Evolutionary conservation across 31 red algal genomes (phyloP).

Genomic region (Bonnemaisonia californica): DNA sequence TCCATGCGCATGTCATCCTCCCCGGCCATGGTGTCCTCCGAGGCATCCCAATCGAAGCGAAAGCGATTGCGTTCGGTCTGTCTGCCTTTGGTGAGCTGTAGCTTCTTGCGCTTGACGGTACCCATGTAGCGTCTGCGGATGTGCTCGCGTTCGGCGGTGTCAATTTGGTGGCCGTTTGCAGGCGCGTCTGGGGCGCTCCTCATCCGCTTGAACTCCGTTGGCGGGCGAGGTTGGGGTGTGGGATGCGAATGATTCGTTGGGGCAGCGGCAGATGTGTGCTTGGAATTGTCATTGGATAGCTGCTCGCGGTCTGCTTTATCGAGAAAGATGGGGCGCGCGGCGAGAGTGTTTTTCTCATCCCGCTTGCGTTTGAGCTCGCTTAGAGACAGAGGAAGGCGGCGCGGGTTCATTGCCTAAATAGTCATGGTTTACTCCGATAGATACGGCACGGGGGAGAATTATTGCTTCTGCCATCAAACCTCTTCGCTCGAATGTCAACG

Average conservation of each 20-base stretch:
- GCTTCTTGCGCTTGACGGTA: conserved; percentile 15
- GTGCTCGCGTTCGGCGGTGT: conserved; percentile 5
- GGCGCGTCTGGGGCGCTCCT: not conserved
- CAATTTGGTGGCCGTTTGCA: not conserved
- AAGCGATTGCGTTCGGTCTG: conserved; percentile 50
- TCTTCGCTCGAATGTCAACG: too few relatives aligned
- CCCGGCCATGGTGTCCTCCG: conserved; percentile 69
- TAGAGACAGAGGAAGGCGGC: conserved; percentile 56
- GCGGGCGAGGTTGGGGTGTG: too few relatives aligned
- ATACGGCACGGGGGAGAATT: not conserved
- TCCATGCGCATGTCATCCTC: conserved; percentile 32
- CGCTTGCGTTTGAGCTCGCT: conserved; percentile 53
- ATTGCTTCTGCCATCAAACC: too few relatives aligned
- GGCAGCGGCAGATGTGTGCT: not conserved
- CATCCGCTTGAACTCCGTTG: not conserved
- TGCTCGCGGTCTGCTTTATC: conserved; percentile 49
- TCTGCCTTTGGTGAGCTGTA: not conserved
- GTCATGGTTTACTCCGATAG: not conserved
- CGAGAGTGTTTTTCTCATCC: conserved; percentile 43
- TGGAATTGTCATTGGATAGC: not conserved
- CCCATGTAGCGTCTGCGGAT: conserved; percentile 9
- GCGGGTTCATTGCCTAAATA: not conserved
- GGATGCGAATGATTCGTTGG: too few relatives aligned
- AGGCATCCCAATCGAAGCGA: conserved; percentile 85
- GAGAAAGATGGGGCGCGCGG: conserved; percentile 55